Conservation (phyloP, 495 filamentous ascomycete species). For the Stereocaulon alpinum region DNA sequence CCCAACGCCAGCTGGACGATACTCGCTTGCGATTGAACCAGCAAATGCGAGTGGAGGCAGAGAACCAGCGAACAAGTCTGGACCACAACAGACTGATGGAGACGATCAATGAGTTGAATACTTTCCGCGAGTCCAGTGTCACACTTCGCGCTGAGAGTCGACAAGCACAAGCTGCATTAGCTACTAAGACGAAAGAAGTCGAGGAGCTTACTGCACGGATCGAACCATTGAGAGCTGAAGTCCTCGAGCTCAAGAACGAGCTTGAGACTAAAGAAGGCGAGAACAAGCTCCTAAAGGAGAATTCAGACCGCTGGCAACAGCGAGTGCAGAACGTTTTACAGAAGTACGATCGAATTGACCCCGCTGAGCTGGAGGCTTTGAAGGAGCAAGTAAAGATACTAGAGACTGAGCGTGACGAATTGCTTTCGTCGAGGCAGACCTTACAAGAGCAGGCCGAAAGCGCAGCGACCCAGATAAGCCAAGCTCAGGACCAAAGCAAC, state of each 20-base stretch:
- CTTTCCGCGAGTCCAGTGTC: constrained; percentile 85
- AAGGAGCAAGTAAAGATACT: constrained; percentile 58
- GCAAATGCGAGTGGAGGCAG: constrained; percentile 66
- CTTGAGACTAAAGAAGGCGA: constrained; percentile 73
- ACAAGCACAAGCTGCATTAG: constrained; percentile 61
- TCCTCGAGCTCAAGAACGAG: constrained; percentile 71
- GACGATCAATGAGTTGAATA: constrained; percentile 86
- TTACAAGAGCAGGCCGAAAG: constrained; percentile 43
- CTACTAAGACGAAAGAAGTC: constrained; percentile 61
- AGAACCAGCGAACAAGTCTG: constrained; percentile 55
- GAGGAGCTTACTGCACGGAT: constrained; percentile 65
- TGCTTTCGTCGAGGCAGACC: constrained; percentile 44
- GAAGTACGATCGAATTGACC: constrained; percentile 92
- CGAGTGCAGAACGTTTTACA: constrained; percentile 87
- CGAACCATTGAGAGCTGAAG: constrained; percentile 67
- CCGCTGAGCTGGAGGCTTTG: constrained; percentile 76
- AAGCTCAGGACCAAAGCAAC: constrained; percentile 41
- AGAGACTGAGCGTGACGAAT: constrained; percentile 60
- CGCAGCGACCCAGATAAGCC: constrained; percentile 42
- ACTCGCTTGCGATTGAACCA: constrained; percentile 75
- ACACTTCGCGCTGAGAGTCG: constrained; percentile 78
- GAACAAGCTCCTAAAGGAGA: constrained; percentile 70
- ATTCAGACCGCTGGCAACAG: constrained; percentile 86
- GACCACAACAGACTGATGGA: constrained; percentile 84
- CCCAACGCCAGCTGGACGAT: constrained; percentile 77